Conservation (phyloP, 2,329 filamentous ascomycete genomes). For the Aspergillus sp. region DNA sequence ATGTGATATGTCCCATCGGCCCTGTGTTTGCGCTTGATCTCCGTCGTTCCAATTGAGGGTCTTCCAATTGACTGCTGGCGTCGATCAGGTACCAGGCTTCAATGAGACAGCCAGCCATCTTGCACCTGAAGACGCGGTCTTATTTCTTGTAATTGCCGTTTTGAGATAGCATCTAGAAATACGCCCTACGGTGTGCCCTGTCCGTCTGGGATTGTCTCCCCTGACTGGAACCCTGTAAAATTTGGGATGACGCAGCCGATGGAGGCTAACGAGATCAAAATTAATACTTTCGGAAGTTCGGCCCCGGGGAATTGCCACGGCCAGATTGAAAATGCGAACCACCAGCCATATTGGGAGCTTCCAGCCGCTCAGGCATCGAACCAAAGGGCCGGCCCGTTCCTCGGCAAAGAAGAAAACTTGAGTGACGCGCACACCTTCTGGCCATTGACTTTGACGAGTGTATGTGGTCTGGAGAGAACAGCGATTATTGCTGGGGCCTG, state of each 20-base stretch:
- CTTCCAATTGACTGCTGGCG: not conserved
- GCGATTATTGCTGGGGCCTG: not conserved
- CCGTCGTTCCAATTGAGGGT: not conserved
- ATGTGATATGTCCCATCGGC: slow-evolving; percentile 3
- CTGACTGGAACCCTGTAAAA: not conserved
- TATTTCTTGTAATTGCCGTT: not conserved
- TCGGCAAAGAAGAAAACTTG: slow-evolving; percentile 3
- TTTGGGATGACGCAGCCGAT: not conserved
- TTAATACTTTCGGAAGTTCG: not conserved
- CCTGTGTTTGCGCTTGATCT: not conserved
- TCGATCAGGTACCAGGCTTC: not conserved
- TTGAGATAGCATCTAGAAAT: too few species aligned
- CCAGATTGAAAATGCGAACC: not conserved
- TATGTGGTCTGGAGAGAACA: not conserved
- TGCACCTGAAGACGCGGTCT: too few species aligned
- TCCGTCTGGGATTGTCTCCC: too few species aligned
- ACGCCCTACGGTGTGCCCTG: too few species aligned
- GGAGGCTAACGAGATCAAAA: not conserved
- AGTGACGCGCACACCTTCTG: not conserved
- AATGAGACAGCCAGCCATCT: not conserved
- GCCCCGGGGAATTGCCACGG: not conserved
- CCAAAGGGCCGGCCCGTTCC: slow-evolving; percentile 12
- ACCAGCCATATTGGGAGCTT: not conserved
- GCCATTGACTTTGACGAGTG: too few species aligned
- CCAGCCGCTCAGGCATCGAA: slow-evolving; percentile 1